Base-by-base conservation (phyloP, 2,329 filamentous ascomycete species). In the Botrytis tulipae region DNA sequence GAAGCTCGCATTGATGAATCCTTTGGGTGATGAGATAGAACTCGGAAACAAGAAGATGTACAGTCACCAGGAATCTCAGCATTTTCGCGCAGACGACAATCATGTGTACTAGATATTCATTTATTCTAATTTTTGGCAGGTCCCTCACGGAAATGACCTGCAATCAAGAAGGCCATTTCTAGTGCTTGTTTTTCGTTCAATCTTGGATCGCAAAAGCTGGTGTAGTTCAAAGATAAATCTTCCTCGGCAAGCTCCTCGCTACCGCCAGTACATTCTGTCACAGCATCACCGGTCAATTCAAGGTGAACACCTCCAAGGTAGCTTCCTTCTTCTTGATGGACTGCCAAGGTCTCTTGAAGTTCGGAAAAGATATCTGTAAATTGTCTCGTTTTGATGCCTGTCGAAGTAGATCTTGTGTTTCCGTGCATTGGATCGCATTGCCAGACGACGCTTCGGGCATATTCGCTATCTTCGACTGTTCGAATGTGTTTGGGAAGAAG, bases 351-450 rank as follows among this genome's bases (percentile, higher is more conserved):
- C 79, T 94, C 90, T 75, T 91, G 89, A 61, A 99, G 87, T 85
- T 99, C 96, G 1, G 89, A 89, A 81, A 98, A 91, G 79, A 99
- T 97, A 81, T 96, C 92, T 76, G 89, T 89, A 86, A 99, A 99
- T 72, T 92, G 91, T 25, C 96, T 89, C 2, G 96, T 99, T 86
- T 99, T 99, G 84, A 98, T 89, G 40, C 94, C 94, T 0, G 88
- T 85, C 0, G 89, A 87, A 0, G 93, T 95, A 32, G 88, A 87
- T 61, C 87, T 84, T 54, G 90, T 92, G 83, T 92, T 92, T 76
- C 96, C 96, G 84, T 99, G 96, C 96, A 99, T 99, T 35, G 96
- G 96, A 83, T 99, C 96, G 84, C 95, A 98, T 84, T 98, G 96
- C 95, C 95, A 98, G 78, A 98, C 93, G 6, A 97, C 94, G 35